phyloP scores from a whole-genome alignment of 768 basidiomycete species.

The Myochromella boudieri region DNA sequence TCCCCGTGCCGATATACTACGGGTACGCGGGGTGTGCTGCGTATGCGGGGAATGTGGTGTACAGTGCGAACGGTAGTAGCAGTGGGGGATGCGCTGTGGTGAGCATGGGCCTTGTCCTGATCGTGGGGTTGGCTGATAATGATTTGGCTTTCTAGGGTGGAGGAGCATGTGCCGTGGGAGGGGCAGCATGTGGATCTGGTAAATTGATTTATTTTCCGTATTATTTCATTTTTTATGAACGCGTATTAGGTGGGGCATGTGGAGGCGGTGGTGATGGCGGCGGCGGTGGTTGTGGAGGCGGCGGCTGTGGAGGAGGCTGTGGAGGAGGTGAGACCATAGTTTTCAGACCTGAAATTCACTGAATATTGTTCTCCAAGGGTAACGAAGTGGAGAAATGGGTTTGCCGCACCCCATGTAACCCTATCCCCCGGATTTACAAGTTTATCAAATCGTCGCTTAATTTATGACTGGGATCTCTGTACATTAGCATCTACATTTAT shows the following conservation, averaged over 20 bases:
- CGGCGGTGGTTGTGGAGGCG: background rate
- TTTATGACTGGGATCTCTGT: no score
- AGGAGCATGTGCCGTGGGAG: conserved; percentile 1
- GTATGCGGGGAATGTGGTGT: conserved; percentile 8
- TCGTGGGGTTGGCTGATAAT: background rate
- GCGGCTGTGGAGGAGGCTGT: conserved; percentile 3
- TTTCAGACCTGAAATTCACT: background rate
- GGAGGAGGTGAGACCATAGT: background rate
- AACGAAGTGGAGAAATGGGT: no score
- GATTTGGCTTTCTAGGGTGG: background rate
- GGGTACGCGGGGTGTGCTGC: conserved; percentile 7
- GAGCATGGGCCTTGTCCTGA: conserved; percentile 6
- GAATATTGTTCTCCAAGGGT: background rate
- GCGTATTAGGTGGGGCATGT: background rate
- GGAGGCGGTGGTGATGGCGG: background rate
- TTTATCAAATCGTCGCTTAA: no score
- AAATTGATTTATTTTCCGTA: background rate
- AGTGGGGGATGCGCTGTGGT: conserved; percentile 27
- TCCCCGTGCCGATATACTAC: conserved; percentile 32
- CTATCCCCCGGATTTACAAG: no score
- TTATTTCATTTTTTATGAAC: background rate
- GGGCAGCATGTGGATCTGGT: conserved; percentile 4
- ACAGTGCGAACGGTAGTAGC: conserved; percentile 18
- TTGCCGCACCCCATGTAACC: no score
- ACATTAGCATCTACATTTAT: no score